A percentile compares a stretch with the other conserved stretches of the same genome.
phyloP scores from a whole-genome alignment of 75 land plant genomes.

The Picea glauca region DNA sequence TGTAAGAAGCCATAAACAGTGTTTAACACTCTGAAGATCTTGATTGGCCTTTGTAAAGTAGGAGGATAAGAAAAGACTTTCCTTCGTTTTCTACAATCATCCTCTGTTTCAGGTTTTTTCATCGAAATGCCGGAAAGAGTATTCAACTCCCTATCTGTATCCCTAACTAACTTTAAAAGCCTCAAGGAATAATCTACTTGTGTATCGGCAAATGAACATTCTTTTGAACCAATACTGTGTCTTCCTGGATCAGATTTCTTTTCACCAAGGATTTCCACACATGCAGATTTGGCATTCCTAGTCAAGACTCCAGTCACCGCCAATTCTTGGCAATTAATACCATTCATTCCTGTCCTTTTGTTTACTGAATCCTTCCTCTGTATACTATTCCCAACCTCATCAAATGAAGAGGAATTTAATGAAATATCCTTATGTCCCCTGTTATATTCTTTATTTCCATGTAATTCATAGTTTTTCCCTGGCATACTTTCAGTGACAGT shows the following conservation, averaged over 20 bases:
- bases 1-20: conserved; percentile 55
- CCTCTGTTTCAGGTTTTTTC: background rate
- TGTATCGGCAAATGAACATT: background rate
- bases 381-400: background rate
- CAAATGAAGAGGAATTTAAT: background rate
- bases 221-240: background rate
- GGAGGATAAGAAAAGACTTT: conserved; percentile 33
- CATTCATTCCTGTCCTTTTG: background rate
- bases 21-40: conserved; percentile 63
- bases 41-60: conserved; percentile 48
- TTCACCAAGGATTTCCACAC: background rate
- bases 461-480: conserved; percentile 2
- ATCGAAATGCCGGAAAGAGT: conserved; percentile 19
- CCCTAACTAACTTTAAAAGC: conserved; percentile 32
- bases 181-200: conserved; percentile 12
- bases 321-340: background rate
- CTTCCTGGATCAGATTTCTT: background rate
- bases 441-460: background rate
- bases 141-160: conserved; percentile 23
- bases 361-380: background rate
- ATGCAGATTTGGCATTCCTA: background rate
- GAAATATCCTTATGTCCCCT: background rate
- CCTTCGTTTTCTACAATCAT: background rate
- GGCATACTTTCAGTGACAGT: background rate
- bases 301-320: background rate